A percentile compares a stretch with the other conserved stretches of the same genome.
phyloP scores from a whole-genome alignment of 495 filamentous ascomycete species.

The Hypomontagnella monticulosa region DNA sequence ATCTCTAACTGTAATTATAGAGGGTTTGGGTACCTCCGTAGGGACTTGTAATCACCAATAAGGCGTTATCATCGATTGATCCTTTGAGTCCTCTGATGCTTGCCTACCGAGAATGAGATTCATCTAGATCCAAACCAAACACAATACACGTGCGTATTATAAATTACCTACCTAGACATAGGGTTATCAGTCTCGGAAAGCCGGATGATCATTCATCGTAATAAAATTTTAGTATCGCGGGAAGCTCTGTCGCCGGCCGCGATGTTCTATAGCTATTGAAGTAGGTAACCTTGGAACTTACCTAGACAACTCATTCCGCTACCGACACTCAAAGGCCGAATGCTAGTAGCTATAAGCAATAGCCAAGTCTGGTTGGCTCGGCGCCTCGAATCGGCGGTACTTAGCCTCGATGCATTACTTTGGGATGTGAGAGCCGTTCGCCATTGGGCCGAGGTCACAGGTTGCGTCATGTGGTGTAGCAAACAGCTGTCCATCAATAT shows the following conservation, averaged over 20 bases:
- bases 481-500: constrained; percentile 34
- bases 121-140: too few relatives aligned
- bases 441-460: constrained; percentile 35
- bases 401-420: constrained; percentile 39
- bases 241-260: constrained; percentile 32
- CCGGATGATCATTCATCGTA: background rate
- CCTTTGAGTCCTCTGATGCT: too few relatives aligned
- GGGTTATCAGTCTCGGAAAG: constrained; percentile 4
- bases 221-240: background rate
- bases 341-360: constrained; percentile 5
- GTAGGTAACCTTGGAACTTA: constrained; percentile 39
- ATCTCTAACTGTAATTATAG: too few relatives aligned
- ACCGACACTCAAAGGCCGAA: constrained; percentile 15
- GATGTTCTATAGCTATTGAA: constrained; percentile 32
- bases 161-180: too few relatives aligned
- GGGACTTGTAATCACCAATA: too few relatives aligned
- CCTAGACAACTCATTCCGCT: constrained; percentile 29
- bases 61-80: too few relatives aligned
- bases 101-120: too few relatives aligned
- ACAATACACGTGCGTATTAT: too few relatives aligned
- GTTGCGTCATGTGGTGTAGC: constrained; percentile 40
- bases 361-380: constrained; percentile 29
- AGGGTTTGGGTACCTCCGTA: too few relatives aligned
- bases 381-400: constrained; percentile 35
- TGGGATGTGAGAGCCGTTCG: constrained; percentile 31